These are phyloP conservation scores for Asparagopsis taxiformis DNA, from an alignment of 31 red algal genomes.

Conservation along the genomic window DNA sequence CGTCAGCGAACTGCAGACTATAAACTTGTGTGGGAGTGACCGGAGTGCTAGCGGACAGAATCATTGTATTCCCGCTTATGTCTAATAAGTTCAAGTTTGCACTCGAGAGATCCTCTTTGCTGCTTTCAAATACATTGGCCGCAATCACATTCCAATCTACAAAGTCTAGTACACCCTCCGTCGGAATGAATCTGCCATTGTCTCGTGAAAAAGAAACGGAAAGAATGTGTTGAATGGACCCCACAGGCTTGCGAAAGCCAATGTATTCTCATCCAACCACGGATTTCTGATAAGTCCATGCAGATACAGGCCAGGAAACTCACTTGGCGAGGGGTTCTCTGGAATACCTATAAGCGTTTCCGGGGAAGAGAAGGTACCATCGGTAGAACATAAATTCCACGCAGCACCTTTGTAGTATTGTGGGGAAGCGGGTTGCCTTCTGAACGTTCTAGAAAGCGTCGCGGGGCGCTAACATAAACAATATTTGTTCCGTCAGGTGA, in stretches of 20 bases:
- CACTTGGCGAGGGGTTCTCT: background rate
- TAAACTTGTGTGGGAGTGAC: slow-evolving; percentile 17
- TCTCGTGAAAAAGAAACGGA: background rate
- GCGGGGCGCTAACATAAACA: slow-evolving; percentile 60
- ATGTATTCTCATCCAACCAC: slow-evolving; percentile 44
- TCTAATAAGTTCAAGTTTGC: slow-evolving; percentile 10
- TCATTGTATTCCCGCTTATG: slow-evolving; percentile 9
- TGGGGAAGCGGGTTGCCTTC: slow-evolving; percentile 35
- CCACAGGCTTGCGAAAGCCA: slow-evolving; percentile 50
- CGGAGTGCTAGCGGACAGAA: slow-evolving; percentile 22
- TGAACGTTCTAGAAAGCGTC: background rate
- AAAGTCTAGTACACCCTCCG: background rate
- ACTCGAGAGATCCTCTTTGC: background rate
- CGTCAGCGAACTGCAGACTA: background rate
- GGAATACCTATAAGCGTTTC: slow-evolving; percentile 50
- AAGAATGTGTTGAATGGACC: slow-evolving; percentile 45
- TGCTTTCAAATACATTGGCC: background rate
- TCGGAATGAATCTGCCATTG: background rate
- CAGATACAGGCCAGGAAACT: slow-evolving; percentile 77
- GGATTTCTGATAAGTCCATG: slow-evolving; percentile 53
- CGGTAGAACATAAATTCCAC: slow-evolving; percentile 11
- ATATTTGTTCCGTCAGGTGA: slow-evolving; percentile 49
- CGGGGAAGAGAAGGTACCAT: background rate
- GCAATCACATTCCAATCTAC: slow-evolving; percentile 2
- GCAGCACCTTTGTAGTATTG: slow-evolving; percentile 42